These are phyloP conservation scores for Gynostemma pentaphyllum DNA, from an alignment of 306 rosid species.

Conservation along the genomic window DNA sequence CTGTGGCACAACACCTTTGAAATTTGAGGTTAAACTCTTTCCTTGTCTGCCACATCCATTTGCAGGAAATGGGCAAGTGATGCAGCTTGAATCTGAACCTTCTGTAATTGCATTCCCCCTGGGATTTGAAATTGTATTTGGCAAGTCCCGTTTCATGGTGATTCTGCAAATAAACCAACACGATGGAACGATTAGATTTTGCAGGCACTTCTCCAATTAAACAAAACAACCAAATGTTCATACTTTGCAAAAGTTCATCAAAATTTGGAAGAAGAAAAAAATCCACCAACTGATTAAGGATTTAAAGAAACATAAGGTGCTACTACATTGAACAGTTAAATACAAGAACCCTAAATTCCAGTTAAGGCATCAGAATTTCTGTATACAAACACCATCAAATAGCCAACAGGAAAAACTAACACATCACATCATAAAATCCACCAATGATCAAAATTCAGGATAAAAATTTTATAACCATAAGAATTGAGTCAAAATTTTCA, in stretches of 20 bases:
- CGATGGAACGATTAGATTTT: not conserved
- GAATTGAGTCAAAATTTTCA: not conserved
- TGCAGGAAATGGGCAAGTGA: not conserved
- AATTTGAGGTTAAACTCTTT: constrained; percentile 22
- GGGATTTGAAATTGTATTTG: constrained; percentile 17
- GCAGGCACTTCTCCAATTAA: not conserved
- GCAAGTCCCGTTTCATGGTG: constrained; percentile 9
- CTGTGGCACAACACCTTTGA: constrained; percentile 75
- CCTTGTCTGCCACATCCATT: not conserved
- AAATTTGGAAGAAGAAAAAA: not conserved
- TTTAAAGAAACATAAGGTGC: not conserved
- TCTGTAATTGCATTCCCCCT: not conserved
- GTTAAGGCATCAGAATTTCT: not conserved
- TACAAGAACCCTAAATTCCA: not conserved
- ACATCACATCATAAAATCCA: not conserved
- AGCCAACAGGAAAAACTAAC: not conserved
- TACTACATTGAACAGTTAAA: not conserved
- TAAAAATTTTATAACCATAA: not conserved
- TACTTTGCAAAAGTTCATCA: not conserved
- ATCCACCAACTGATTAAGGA: not conserved
- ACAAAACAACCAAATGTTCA: not conserved
- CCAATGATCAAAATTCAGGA: not conserved
- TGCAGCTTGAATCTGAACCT: constrained; percentile 18
- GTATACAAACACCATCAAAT: not conserved
- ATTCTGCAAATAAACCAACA: not conserved